Conservation (phyloP, 139 green algal genomes). For the Spirogloea muscicola region DNA sequence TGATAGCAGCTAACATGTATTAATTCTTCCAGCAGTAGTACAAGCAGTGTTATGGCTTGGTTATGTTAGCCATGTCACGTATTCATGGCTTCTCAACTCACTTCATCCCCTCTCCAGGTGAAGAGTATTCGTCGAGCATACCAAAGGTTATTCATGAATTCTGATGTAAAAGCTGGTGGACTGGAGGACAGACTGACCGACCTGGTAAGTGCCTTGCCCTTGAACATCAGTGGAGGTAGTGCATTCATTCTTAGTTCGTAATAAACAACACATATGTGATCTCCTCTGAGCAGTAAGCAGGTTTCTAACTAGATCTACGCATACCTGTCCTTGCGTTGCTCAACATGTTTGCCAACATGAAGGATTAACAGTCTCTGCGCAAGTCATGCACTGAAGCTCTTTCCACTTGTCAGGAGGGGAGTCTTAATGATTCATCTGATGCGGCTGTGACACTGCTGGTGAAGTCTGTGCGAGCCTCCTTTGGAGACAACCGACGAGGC, state of each 20-base stretch:
- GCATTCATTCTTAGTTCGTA: too few relatives aligned
- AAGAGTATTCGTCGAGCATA: slow-evolving; percentile 15
- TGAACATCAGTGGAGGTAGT: not conserved
- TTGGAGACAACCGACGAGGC: slow-evolving; percentile 4
- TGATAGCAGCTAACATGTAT: not conserved
- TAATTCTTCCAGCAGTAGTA: not conserved
- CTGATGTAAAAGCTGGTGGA: slow-evolving; percentile 2
- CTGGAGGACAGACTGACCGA: slow-evolving; percentile 28
- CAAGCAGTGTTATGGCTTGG: not conserved
- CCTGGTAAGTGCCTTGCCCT: slow-evolving; percentile 14
- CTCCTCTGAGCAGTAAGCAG: not conserved
- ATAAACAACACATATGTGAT: too few relatives aligned
- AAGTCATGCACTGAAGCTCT: too few relatives aligned
- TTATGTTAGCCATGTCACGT: not conserved
- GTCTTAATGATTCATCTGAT: not conserved
- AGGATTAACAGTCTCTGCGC: too few relatives aligned
- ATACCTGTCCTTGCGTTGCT: not conserved
- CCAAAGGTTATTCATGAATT: slow-evolving; percentile 20
- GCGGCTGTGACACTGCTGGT: slow-evolving; percentile 7
- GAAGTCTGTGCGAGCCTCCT: slow-evolving; percentile 17
- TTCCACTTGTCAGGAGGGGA: slow-evolving; percentile 26
- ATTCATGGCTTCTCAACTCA: not conserved
- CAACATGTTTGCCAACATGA: too few relatives aligned
- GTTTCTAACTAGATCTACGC: not conserved
- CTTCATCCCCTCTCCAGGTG: not conserved